Base-by-base conservation (phyloP, 148 eudicot genomes). In the Rhododendron griersonianum region DNA sequence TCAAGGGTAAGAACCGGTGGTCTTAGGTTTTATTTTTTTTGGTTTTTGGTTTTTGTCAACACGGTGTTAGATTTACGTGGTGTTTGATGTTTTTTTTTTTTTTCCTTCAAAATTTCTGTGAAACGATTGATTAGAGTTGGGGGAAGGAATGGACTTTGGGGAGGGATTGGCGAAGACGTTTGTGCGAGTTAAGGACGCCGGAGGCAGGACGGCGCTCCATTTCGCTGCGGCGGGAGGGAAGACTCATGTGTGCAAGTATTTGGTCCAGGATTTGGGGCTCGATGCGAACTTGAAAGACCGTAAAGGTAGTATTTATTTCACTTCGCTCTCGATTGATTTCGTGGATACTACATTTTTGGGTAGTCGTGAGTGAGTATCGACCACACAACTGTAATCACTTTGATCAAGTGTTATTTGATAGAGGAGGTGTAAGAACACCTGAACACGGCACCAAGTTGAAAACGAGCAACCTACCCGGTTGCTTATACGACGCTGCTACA, bases 171-270 rank as follows among this genome's bases (percentile, higher is more conserved):
- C 39, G 11, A 39, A 86, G 25, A 81, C 87, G 14, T 71, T 81
- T 37, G 7, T 16, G 0, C 55, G 73, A 7, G 9, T 51, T 9
- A 81, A 51, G 74, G 87, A 73, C 13, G 7, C 25, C 10, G n/a
- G 2, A n/a, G 87, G 85, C 6, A 16, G 30, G 48, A 5, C 85
- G 0, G 88, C 84, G 4, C 88, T 88, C 82, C 90, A 88, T 83
- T 51, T 37, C 55, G 86, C 88, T 4, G 90, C 88, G 15, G 33
- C 1, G 1, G 81, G 45, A 11, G 90, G 88, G 45, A 83, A 71
- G 45, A 86, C 81, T 69, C 73, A 83, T 1, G 11, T 88, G 2
- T 88, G 88, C 86, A 86, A 73, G 67, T 79, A 83, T 80, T 80
- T 88, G 80, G 69, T 88, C 7, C 63, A 37, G 63, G 86, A 86